A percentile compares a stretch with the other conserved stretches of the same genome.
Evolutionary conservation across 805 yeast genomes (phyloP).

Genomic region (Candida sphagnicola): DNA sequence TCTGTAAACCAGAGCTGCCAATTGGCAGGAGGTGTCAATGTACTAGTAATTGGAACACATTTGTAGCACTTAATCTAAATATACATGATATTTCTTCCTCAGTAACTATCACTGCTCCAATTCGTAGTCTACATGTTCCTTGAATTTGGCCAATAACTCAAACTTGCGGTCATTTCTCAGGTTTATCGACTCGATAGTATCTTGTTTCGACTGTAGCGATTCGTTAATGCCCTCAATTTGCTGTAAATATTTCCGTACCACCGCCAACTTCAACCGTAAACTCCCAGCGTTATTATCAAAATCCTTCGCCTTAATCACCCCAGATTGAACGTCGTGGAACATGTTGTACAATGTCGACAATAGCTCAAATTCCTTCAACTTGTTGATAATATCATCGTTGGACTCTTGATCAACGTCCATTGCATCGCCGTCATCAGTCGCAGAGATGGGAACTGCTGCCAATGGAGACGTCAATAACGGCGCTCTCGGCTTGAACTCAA

Average conservation of each 20-base stretch:
- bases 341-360: conserved; percentile 35
- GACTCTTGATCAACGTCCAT: conserved; percentile 1
- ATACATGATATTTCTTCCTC: too few species aligned
- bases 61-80: too few species aligned
- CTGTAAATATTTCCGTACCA: conserved; percentile 25
- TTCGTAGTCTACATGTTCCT: conserved; percentile 7
- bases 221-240: conserved; percentile 38
- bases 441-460: conserved; percentile 1
- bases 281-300: conserved; percentile 40
- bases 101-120: neutral
- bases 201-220: conserved; percentile 20
- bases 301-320: conserved; percentile 36
- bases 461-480: conserved; percentile 3
- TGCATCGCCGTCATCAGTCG: conserved; percentile 1
- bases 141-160: conserved; percentile 19
- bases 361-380: conserved; percentile 27
- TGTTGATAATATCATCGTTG: conserved; percentile 15
- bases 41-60: too few species aligned
- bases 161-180: conserved; percentile 21
- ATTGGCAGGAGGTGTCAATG: too few species aligned
- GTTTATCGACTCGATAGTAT: conserved; percentile 20
- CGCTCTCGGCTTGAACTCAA: too few species aligned
- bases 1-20: too few species aligned
- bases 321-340: conserved; percentile 30
- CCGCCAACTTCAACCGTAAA: conserved; percentile 31